Base-by-base conservation (phyloP, 805 yeast genomes). In the Sungouiozyma ichnusensis region DNA sequence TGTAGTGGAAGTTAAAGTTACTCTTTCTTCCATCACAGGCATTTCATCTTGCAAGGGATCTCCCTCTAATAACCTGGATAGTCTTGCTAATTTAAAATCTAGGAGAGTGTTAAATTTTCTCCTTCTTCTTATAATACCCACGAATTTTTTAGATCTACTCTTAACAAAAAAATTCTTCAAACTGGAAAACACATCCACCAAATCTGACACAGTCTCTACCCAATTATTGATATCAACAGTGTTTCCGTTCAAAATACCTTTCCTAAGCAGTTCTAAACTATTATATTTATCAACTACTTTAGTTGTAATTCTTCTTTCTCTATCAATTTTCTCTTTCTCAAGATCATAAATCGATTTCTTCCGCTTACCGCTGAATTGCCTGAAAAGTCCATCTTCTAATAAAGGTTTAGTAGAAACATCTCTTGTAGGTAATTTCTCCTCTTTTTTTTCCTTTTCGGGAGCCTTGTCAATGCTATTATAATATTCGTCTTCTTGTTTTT, bases 171-270 rank as follows among this genome's bases (percentile, higher is more conserved):
- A 85, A 51, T 78, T 77, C 47, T 80, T 72, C 11, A 85, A 86
- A 42, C 79, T 74, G 19, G 83, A 76, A 56, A 92, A 88, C 45
- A 84, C 76, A 54, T 87, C 94, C 35, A 90, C 77, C 39, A 92
- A 69, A 49, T 83, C 94, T 2, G 85, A 74, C 0, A 90, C 95
- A 4, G 79, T 66, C 46, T 85, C 85, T 49, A 85, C 72, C 97
- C 97, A 92, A 2, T 85, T 74, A 6, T 72, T 68, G 2, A 77
- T 72, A 0, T 92, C 83, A n/a, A 76, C 77, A 14, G 60, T 63
- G 47, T 79, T 81, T 3, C 72, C 76, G 3, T 57, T 51, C 35
- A 67, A 71, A 33, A 77, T 48, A 2, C 76, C 76, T 41, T 80
- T 66, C 16, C 69, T 64, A 7, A 24, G 29, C 11, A 7, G 29